Evolutionary conservation across 331 rosid genomes (phyloP).

Genomic region (Telfairia occidentalis): DNA sequence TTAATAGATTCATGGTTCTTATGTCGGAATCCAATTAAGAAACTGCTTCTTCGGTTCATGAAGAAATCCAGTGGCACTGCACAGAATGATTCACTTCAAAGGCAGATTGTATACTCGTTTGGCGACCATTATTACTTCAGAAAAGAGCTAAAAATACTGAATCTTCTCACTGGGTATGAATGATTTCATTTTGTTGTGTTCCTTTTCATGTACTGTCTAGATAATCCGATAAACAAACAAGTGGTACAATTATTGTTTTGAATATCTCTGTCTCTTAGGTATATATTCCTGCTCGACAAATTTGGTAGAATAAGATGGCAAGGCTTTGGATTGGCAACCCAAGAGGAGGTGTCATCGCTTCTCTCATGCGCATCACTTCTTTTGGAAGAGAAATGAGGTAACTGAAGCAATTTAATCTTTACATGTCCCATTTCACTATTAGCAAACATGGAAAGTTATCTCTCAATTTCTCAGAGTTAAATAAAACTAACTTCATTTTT

Average conservation of each 20-base stretch:
- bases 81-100: constrained; percentile 26
- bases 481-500: not conserved
- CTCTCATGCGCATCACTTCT: constrained; percentile 50
- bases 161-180: constrained; percentile 76
- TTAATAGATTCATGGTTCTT: constrained; percentile 73
- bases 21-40: constrained; percentile 45
- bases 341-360: constrained; percentile 63
- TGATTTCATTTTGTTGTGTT: constrained; percentile 6
- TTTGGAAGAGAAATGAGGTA: constrained; percentile 34
- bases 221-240: not conserved
- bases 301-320: constrained; percentile 96
- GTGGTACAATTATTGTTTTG: not conserved
- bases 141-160: constrained; percentile 57
- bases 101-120: constrained; percentile 56
- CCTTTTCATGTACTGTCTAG: not conserved
- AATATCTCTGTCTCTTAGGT: constrained; percentile 25
- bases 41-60: constrained; percentile 51
- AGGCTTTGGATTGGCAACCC: constrained; percentile 60
- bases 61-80: constrained; percentile 42
- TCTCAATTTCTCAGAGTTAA: not conserved
- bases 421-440: not conserved
- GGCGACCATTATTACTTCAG: constrained; percentile 93
- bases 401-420: not conserved
- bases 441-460: not conserved
- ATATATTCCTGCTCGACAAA: constrained; percentile 62